phyloP scores from a whole-genome alignment of 2,329 filamentous ascomycete genomes.

The Aspergillus uvarum region DNA sequence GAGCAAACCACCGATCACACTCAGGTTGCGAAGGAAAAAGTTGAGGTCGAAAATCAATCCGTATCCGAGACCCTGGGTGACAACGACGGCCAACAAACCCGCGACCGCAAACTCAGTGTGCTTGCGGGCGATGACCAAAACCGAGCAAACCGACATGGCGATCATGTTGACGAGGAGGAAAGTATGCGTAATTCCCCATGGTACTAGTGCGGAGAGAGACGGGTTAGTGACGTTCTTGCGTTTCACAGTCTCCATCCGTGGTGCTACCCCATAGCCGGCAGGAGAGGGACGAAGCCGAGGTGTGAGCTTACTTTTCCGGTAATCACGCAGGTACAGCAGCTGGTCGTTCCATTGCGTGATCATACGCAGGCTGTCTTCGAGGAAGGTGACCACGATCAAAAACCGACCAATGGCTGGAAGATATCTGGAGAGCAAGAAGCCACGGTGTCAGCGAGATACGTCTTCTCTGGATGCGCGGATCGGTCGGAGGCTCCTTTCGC shows the following conservation, averaged over 20 bases:
- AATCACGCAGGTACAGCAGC: slow-evolving; percentile 87
- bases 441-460: slow-evolving; percentile 29
- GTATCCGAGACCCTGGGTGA: slow-evolving; percentile 93
- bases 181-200: slow-evolving; percentile 80
- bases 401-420: slow-evolving; percentile 94
- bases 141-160: slow-evolving; percentile 79
- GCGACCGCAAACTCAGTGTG: slow-evolving; percentile 90
- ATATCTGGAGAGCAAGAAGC: slow-evolving; percentile 60
- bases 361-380: slow-evolving; percentile 94
- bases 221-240: slow-evolving; percentile 15
- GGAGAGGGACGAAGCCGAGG: not conserved
- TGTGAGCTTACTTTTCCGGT: slow-evolving; percentile 75
- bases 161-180: slow-evolving; percentile 91
- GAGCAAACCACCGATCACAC: slow-evolving; percentile 91
- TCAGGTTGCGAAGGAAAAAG: slow-evolving; percentile 99
- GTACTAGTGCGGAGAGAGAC: slow-evolving; percentile 60
- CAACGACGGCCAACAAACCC: slow-evolving; percentile 84
- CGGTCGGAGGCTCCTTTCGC: not conserved
- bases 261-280: not conserved
- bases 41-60: slow-evolving; percentile 98
- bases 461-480: slow-evolving; percentile 2
- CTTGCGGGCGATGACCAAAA: slow-evolving; percentile 85
- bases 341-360: slow-evolving; percentile 97
- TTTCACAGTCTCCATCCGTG: not conserved
- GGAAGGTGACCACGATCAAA: slow-evolving; percentile 95